Evolutionary conservation across 495 filamentous ascomycete genomes (phyloP), one percentile per base, ranked within the genome.

Genomic region (Aspergillus avenaceus): DNA sequence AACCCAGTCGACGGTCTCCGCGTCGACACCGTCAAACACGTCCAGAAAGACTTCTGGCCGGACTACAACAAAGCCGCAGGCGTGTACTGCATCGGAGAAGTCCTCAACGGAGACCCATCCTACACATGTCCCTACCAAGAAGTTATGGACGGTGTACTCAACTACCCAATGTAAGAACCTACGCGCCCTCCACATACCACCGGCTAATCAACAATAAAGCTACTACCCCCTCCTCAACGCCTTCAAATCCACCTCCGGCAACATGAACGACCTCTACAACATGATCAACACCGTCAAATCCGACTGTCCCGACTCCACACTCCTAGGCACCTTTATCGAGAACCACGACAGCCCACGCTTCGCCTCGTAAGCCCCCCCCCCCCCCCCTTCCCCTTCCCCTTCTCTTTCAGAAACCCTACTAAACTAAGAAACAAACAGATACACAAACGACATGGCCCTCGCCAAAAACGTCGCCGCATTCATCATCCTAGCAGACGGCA

Each of bases 341-440:
- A 95, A 95, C 58, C 89, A 95, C 57, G 88, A 95, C 63, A 76
- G 82, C 16, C 69, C 78, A 2, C 79, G 87, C 3, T 89, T 88
- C 63, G 67, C 85, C 5, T 82, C 74, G 66, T 72, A 61, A 47
- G 64, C 54, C 12, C 5, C 4, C 14, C 27, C 19, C n/a, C n/a
- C 16, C 8, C 7, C 9, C 16, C n/a, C 24, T 18, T 13, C 14
- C 18, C 22, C 7, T 32, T 1, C 9, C 13, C 25, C 34, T 21
- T 18, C 18, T 22, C 6, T 5, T 31, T 2, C 12, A 27, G 9
- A 13, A 31, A 19, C 29, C 14, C 34, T 50, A 38, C 38, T 49
- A 21, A 42, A 22, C 31, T n/a, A 16, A n/a, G 12, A 18, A 26
- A 37, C 3, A 0, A 29, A 67, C 55, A 81, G 84, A 9, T 63